phyloP scores from a whole-genome alignment of 1,284 basidiomycete species.

The Microbotryum intermedium region DNA sequence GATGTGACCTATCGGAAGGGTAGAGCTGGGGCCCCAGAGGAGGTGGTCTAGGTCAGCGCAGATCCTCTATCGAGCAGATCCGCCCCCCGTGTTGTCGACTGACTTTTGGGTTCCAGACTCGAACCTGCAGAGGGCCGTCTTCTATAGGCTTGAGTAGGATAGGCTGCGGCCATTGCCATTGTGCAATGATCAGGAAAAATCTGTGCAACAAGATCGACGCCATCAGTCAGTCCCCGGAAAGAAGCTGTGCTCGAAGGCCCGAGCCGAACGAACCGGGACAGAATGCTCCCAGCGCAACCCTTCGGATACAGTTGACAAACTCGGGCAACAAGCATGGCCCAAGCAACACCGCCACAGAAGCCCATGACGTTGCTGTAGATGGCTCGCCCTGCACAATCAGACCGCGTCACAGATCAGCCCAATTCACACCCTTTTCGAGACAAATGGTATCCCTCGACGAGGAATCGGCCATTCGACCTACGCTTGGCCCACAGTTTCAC shows the following conservation, averaged over 20 bases:
- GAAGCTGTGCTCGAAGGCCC: conserved; percentile 1
- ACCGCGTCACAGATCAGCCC: neutral
- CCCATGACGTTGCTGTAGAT: conserved; percentile 98
- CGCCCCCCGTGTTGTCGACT: conserved; percentile 11
- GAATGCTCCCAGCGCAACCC: conserved; percentile 85
- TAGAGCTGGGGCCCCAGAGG: conserved; percentile 55
- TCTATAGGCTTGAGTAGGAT: conserved; percentile 94
- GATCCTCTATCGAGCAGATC: neutral
- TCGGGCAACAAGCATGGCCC: conserved; percentile 95
- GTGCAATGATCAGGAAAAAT: conserved; percentile 27
- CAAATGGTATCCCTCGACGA: neutral
- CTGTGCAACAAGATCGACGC: neutral
- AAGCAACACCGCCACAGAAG: conserved; percentile 95
- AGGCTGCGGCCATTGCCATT: conserved; percentile 82
- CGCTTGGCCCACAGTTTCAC: conserved; percentile 98
- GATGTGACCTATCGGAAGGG: conserved; percentile 81
- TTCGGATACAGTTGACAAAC: conserved; percentile 98
- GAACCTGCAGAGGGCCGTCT: conserved; percentile 81
- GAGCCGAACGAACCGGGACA: conserved; percentile 62
- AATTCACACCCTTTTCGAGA: neutral
- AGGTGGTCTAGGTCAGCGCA: neutral
- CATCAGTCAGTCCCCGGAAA: neutral
- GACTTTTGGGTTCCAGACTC: conserved; percentile 97
- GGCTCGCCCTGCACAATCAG: conserved; percentile 58
- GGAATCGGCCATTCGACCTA: conserved; percentile 44